These are phyloP conservation scores for Phytophthora aleatoria DNA, from an alignment of 352 stramenopile species.

Conservation along the genomic window DNA sequence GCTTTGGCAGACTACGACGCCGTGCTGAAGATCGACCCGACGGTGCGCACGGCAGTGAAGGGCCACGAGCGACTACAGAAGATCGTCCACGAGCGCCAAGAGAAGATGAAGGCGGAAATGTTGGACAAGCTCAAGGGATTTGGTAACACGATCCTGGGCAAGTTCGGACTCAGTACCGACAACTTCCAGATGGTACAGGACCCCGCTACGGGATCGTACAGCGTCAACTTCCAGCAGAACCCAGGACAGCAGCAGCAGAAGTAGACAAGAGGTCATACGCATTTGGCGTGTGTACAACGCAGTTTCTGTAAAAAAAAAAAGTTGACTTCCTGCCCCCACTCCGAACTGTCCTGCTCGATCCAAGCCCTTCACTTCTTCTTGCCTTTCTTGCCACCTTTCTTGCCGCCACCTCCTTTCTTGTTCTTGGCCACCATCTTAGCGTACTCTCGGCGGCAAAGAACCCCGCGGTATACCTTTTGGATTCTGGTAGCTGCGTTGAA, in stretches of 20 bases:
- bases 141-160: constrained; percentile 98
- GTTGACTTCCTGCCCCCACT: constrained; percentile 5
- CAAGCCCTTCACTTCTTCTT: constrained; percentile 30
- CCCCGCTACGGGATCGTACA: constrained; percentile 97
- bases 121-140: constrained; percentile 98
- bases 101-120: constrained; percentile 99
- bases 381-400: constrained; percentile 50
- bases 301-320: constrained; percentile 12
- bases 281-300: constrained; percentile 5
- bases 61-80: constrained; percentile 85
- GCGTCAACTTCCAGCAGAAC: constrained; percentile 94
- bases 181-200: constrained; percentile 99
- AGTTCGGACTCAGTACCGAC: constrained; percentile 99
- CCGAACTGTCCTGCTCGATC: neutral
- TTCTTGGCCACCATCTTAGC: constrained; percentile 82
- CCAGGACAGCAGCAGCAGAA: constrained; percentile 27
- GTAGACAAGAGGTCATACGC: constrained; percentile 10
- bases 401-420: constrained; percentile 72
- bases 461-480: constrained; percentile 83
- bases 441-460: constrained; percentile 67
- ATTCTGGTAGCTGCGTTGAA: constrained; percentile 74
- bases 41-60: constrained; percentile 52
- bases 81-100: constrained; percentile 93
- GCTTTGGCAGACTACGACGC: constrained; percentile 90
- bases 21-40: constrained; percentile 94